These are phyloP conservation scores for Schwanniomyces yamadae DNA, from an alignment of 805 yeast genomes.

Conservation along the genomic window DNA sequence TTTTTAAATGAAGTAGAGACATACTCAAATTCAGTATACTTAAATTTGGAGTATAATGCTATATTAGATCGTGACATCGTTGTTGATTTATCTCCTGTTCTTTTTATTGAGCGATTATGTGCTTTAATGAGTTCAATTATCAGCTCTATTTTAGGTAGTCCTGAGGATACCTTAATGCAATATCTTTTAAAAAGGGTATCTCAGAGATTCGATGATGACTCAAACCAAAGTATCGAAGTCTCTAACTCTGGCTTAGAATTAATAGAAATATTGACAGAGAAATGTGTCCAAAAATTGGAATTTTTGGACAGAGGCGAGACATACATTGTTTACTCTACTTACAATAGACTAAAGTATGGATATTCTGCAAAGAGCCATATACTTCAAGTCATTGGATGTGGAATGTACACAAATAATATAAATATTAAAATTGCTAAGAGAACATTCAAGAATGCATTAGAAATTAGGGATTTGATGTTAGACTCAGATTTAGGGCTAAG, in stretches of 20 bases:
- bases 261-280: conserved; percentile 27
- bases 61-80: conserved; percentile 26
- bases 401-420: conserved; percentile 47
- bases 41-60: conserved; percentile 14
- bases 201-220: conserved; percentile 13
- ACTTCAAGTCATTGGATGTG: conserved; percentile 61
- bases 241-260: conserved; percentile 24
- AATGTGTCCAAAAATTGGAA: conserved; percentile 40
- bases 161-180: conserved; percentile 25
- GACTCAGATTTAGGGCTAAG: conserved; percentile 52
- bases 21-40: conserved; percentile 21
- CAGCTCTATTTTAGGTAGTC: conserved; percentile 26
- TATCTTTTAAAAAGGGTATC: conserved; percentile 27
- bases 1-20: conserved; percentile 37
- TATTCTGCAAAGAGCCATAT: conserved; percentile 54
- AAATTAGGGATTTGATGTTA: conserved; percentile 51
- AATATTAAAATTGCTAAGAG: conserved; percentile 43
- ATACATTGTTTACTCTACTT: conserved; percentile 53
- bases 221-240: conserved; percentile 17
- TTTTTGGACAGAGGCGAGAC: conserved; percentile 57
- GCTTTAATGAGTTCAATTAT: conserved; percentile 35
- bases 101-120: conserved; percentile 33
- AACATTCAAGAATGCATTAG: conserved; percentile 51
- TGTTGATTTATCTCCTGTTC: conserved; percentile 34
- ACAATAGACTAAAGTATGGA: conserved; percentile 48